A percentile compares a stretch with the other conserved stretches of the same genome.
Conservation (phyloP, 2,329 filamentous ascomycete genomes). For the Ceratocystis huliohia region DNA sequence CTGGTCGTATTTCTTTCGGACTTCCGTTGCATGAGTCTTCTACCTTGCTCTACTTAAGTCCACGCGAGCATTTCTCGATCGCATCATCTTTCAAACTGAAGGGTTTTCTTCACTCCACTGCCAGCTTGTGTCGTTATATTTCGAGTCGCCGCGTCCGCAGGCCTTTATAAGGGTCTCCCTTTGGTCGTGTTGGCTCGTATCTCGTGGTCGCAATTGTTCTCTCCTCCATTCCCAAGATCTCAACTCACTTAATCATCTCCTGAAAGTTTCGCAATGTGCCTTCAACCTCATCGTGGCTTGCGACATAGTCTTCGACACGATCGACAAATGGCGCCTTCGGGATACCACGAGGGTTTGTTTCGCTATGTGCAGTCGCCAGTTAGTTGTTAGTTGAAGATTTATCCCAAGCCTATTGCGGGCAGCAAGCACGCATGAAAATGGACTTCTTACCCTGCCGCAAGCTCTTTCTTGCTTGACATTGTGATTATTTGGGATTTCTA, state of each 20-base stretch:
- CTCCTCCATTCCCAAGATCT: background rate
- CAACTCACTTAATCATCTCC: slow-evolving; percentile 77
- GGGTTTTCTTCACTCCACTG: background rate
- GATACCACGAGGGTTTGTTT: slow-evolving; percentile 71
- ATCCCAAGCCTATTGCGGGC: background rate
- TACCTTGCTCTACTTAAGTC: background rate
- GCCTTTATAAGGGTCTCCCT: background rate
- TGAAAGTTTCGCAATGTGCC: slow-evolving; percentile 70
- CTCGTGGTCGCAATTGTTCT: background rate
- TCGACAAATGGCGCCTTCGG: slow-evolving; percentile 76
- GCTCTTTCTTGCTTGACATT: slow-evolving; percentile 18
- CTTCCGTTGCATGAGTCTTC: background rate
- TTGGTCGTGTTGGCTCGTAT: background rate
- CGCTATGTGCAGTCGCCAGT: slow-evolving; percentile 25
- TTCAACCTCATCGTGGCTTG: slow-evolving; percentile 66
- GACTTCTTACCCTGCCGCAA: slow-evolving; percentile 19
- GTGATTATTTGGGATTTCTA: background rate
- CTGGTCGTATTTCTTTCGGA: background rate
- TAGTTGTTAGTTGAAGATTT: too few relatives aligned
- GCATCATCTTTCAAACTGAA: background rate
- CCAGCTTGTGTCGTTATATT: background rate
- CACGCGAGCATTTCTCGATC: background rate
- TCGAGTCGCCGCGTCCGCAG: background rate
- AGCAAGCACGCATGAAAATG: background rate
- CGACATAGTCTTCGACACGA: slow-evolving; percentile 77